Evolutionary conservation across 2,329 filamentous ascomycete genomes (phyloP).

Genomic region (Capronia americana): DNA sequence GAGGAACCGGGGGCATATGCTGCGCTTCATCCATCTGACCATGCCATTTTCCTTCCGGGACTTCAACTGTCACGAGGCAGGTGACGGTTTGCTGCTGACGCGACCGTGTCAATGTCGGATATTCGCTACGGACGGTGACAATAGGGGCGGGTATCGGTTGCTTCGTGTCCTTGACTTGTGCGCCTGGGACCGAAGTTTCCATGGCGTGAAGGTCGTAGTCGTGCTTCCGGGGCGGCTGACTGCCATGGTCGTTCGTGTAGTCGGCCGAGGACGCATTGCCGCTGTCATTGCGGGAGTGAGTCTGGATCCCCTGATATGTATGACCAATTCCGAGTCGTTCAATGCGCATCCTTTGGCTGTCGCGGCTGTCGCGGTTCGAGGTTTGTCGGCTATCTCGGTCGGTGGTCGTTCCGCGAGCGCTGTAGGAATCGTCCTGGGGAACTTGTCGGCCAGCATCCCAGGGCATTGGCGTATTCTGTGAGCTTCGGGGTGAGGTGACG

Average conservation of each 20-base stretch:
- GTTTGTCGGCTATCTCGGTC: conserved; percentile 38
- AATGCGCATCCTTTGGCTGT: conserved; percentile 53
- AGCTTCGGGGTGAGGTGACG: conserved; percentile 56
- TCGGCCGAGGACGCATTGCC: conserved; percentile 76
- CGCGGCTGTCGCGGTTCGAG: conserved; percentile 50
- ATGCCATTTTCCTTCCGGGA: conserved; percentile 89
- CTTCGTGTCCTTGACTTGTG: conserved; percentile 69
- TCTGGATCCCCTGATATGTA: conserved; percentile 26
- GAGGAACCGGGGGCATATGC: conserved; percentile 57
- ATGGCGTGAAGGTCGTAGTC: conserved; percentile 97
- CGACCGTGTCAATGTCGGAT: conserved; percentile 89
- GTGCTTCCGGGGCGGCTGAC: conserved; percentile 70
- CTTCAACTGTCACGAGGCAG: conserved; percentile 91
- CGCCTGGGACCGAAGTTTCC: conserved; percentile 81
- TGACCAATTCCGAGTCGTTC: conserved; percentile 51
- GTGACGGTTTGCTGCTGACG: conserved; percentile 94
- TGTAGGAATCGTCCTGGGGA: conserved; percentile 43
- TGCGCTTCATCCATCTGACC: conserved; percentile 80
- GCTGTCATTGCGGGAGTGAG: conserved; percentile 78
- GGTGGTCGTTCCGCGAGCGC: conserved; percentile 25
- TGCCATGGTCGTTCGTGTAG: conserved; percentile 65
- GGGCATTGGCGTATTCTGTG: conserved; percentile 63
- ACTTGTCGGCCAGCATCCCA: conserved; percentile 58
- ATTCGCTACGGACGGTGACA: conserved; percentile 96
- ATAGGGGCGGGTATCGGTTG: conserved; percentile 90